Evolutionary conservation across 1,284 basidiomycete genomes (phyloP), one percentile per base, ranked within the genome.

Genomic region (Rhodotorula sp.): DNA sequence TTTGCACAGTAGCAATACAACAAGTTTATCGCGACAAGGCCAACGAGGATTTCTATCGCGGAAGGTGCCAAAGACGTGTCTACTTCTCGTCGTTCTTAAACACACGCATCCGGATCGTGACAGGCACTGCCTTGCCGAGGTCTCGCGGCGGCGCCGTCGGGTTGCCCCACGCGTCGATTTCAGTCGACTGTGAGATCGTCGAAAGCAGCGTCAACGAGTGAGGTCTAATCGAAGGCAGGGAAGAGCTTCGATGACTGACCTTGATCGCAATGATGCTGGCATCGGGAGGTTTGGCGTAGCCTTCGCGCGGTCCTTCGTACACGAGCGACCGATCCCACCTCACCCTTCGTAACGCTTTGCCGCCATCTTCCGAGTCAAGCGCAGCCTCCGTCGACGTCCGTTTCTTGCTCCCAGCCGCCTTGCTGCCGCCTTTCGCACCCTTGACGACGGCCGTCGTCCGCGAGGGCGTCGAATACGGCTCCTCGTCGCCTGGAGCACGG

Each of bases 101-200:
- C 12, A 79, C 67, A 18, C 77, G 70, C 70, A 72, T 76, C 28
- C 48, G 58, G 47, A 79, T 76, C 1, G 52, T 23, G 21, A 76
- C 72, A 3, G 72, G 63, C 0, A 48, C 54, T 12, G 75, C 66
- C 50, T 70, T 74, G 26, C 68, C 72, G 15, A 70, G 52, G 50
- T 52, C 62, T 1, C 59, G 34, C 16, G 60, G 34, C 1, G 67
- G 62, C 1, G 71, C 62, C n/a, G 59, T 71, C 56, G 75, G 64
- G 66, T 79, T 79, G 28, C 78, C 78, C 54, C 74, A 75, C 1
- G 8, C 31, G 62, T 77, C 77, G 21, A 79, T 68, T 5, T 69
- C 62, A 47, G 54, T 18, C 1, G 26, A 60, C 70, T 74, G 66
- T 6, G 8, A 3, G 3, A 7, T 18, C 1, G 12, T 12, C 14